Evolutionary conservation across 2,329 filamentous ascomycete species (phyloP).

Genomic region (Escovopsis sp.): DNA sequence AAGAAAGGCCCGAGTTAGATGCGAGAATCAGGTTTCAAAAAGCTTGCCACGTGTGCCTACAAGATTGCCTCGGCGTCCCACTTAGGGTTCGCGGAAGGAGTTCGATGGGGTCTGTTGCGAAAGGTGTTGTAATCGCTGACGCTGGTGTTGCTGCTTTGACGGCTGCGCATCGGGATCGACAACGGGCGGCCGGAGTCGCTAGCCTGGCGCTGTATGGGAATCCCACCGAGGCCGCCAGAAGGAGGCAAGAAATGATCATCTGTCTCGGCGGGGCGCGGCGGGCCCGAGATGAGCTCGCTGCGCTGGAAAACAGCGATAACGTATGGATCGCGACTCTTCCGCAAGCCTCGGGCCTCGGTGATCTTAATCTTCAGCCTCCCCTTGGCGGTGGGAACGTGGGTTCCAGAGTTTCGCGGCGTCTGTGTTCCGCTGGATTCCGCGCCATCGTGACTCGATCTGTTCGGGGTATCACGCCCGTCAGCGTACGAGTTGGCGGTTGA

Average conservation of each 20-base stretch:
- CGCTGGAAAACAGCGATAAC: conserved; percentile 94
- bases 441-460: conserved; percentile 25
- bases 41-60: conserved; percentile 38
- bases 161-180: conserved; percentile 92
- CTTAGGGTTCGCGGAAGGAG: conserved; percentile 62
- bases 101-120: conserved; percentile 39
- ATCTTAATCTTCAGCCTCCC: conserved; percentile 87
- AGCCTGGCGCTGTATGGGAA: conserved; percentile 52
- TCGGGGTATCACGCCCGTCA: conserved; percentile 26
- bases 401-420: conserved; percentile 36
- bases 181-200: conserved; percentile 74
- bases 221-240: conserved; percentile 37
- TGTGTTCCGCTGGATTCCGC: conserved; percentile 34
- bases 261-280: conserved; percentile 51
- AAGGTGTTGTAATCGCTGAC: conserved; percentile 48
- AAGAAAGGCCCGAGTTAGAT: conserved; percentile 5
- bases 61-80: conserved; percentile 95
- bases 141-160: conserved; percentile 92
- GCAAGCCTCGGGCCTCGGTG: conserved; percentile 65
- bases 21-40: background rate
- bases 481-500: conserved; percentile 44
- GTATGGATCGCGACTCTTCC: conserved; percentile 77
- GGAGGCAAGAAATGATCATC: conserved; percentile 33
- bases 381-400: conserved; percentile 56
- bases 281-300: conserved; percentile 88